Evolutionary conservation across 306 rosid species (phyloP), one percentile per base, ranked within the genome.

Genomic region (Ormosia semicastrata): DNA sequence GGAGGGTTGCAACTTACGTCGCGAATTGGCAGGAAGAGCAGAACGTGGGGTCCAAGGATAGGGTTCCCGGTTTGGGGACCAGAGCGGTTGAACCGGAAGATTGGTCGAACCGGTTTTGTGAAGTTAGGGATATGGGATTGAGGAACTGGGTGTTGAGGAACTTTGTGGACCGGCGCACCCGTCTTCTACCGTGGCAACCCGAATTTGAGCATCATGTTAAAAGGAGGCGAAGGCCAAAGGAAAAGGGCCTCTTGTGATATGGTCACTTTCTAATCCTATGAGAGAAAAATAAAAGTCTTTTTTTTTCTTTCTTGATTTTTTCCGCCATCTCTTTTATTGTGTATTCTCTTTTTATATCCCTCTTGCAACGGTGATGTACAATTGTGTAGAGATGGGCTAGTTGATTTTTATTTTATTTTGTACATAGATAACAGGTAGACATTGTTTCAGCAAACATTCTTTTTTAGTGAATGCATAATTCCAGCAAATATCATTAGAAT

Each of bases 1-100:
- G 90, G 77, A 89, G 97, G 74, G 98, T 94, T 33, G 97, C 97
- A 0, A 90, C 97, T 0, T 94, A 89, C 10, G 97, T 91, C 70
- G 94, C 89, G 0, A 97, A 91, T 73, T 92, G 97, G 98, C 73
- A 75, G 54, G 68, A 88, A 13, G 75, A 83, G 4, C 82, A 91
- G 0, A 94, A 94, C 56, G 92, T 77, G 1, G 89, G 92, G 47
- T 94, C 98, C 2, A 91, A 70, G 77, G 98, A 92, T 74, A 79
- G 97, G n/a, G 97, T 82, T 0, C 98, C 97, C 0, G 97, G 97
- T 15, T 69, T 94, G 71, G 97, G 98, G 39, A 94, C 94, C 0
- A 77, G 58, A 71, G 82, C 94, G 4, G 86, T 94, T 1, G 88
- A 94, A 44, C 98, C 97, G 0, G 50, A 32, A 0, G 91, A 90